These are phyloP conservation scores for Clarireedia monteithiana DNA, from an alignment of 2,329 filamentous ascomycete species.

Conservation along the genomic window DNA sequence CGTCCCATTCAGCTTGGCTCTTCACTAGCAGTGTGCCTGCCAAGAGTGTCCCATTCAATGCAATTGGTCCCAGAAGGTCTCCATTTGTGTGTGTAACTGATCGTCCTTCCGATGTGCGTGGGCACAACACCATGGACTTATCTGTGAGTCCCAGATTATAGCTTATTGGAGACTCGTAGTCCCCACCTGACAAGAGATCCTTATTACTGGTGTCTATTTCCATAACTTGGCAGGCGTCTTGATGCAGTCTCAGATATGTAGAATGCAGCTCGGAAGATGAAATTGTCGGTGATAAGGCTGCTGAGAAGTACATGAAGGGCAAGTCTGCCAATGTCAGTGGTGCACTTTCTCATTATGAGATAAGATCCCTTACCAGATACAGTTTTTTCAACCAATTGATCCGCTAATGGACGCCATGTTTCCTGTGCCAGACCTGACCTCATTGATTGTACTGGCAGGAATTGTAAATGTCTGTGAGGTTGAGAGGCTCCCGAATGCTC, in stretches of 20 bases:
- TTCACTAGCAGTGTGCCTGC: conserved; percentile 58
- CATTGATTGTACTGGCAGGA: conserved; percentile 61
- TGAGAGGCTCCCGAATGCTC: conserved; percentile 62
- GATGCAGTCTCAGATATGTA: conserved; percentile 21
- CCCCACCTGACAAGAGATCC: background rate
- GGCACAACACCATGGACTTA: conserved; percentile 44
- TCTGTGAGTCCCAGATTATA: conserved; percentile 57
- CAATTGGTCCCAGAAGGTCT: conserved; percentile 23
- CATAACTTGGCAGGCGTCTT: conserved; percentile 15
- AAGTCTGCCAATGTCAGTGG: conserved; percentile 13
- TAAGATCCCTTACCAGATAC: conserved; percentile 10
- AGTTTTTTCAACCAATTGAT: conserved; percentile 27
- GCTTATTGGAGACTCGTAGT: conserved; percentile 41
- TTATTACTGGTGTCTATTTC: background rate
- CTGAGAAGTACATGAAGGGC: conserved; percentile 27
- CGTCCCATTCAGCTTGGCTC: conserved; percentile 48
- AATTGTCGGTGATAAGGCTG: conserved; percentile 14
- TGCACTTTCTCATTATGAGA: too few species aligned
- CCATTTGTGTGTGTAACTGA: conserved; percentile 16
- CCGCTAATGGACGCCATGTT: conserved; percentile 44
- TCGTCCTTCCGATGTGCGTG: conserved; percentile 45
- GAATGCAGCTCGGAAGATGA: conserved; percentile 17
- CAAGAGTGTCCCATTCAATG: conserved; percentile 55
- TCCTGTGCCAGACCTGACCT: conserved; percentile 35
- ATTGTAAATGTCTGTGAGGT: conserved; percentile 63